phyloP scores from a whole-genome alignment of 2,329 filamentous ascomycete genomes.

The Fusarium sp. region DNA sequence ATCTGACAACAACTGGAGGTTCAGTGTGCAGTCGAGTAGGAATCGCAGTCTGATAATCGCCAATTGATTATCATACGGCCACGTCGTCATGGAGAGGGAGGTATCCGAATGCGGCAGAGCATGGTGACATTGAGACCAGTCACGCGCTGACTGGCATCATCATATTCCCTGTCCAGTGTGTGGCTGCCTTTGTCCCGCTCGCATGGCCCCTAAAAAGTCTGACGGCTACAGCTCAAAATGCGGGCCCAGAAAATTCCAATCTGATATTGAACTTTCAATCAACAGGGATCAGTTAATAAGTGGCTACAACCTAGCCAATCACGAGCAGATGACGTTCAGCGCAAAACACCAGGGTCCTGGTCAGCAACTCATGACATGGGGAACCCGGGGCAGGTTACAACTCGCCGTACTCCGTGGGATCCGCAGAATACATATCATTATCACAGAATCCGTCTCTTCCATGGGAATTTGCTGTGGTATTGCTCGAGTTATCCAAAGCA shows the following conservation, averaged over 20 bases:
- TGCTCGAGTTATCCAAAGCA: neutral
- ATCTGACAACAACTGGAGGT: neutral
- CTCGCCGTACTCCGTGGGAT: neutral
- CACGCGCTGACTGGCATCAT: conserved; percentile 46
- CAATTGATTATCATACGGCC: conserved; percentile 27
- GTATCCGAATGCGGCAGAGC: conserved; percentile 35
- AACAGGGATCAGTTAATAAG: conserved; percentile 50
- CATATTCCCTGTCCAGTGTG: conserved; percentile 34
- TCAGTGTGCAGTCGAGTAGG: neutral
- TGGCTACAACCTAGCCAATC: conserved; percentile 51
- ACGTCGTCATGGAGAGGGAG: conserved; percentile 40
- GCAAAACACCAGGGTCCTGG: conserved; percentile 45
- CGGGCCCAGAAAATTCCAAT: conserved; percentile 48
- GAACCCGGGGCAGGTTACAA: conserved; percentile 40
- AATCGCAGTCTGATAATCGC: neutral
- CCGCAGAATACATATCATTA: neutral
- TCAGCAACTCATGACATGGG: conserved; percentile 44
- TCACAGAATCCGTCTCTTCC: too few relatives aligned
- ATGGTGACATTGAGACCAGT: conserved; percentile 45
- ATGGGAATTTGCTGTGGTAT: too few relatives aligned
- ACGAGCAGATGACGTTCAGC: conserved; percentile 53
- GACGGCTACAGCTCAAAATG: conserved; percentile 32
- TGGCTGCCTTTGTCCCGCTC: conserved; percentile 40
- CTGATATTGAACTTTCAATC: conserved; percentile 53
- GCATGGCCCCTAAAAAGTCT: conserved; percentile 42